Evolutionary conservation across 2,329 filamentous ascomycete species (phyloP).

Genomic region (Emergomyces africanus): DNA sequence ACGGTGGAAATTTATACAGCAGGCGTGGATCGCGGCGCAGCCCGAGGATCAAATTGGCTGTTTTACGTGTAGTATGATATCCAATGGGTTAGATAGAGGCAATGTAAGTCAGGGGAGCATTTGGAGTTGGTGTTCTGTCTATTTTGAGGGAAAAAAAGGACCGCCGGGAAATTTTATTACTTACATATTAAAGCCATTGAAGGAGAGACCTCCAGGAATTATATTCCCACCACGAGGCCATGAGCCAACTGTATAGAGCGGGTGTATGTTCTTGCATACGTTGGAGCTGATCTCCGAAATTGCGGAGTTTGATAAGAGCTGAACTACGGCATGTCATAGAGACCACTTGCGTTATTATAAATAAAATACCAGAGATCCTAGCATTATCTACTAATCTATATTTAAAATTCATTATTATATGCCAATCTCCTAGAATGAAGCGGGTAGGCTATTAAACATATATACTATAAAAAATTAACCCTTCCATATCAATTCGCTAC

Average conservation of each 20-base stretch:
- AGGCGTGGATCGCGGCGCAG: constrained; percentile 71
- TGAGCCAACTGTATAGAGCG: constrained; percentile 4
- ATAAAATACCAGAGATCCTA: too few relatives aligned
- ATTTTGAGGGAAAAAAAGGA: neutral
- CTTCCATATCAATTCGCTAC: constrained; percentile 4
- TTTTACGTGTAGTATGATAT: neutral
- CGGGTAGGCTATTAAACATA: neutral
- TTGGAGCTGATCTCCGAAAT: neutral
- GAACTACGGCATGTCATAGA: constrained; percentile 21
- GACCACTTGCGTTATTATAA: constrained; percentile 20
- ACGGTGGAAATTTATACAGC: constrained; percentile 60
- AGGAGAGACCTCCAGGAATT: constrained; percentile 15
- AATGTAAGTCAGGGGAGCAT: neutral
- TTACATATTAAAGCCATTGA: constrained; percentile 31
- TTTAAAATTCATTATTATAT: neutral
- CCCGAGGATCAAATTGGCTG: constrained; percentile 28
- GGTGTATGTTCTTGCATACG: neutral
- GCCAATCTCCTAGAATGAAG: neutral
- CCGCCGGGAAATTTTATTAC: constrained; percentile 6
- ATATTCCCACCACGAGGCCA: constrained; percentile 13
- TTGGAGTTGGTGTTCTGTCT: neutral
- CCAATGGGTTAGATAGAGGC: neutral
- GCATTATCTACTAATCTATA: neutral
- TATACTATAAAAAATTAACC: constrained; percentile 2
- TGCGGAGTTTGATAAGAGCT: constrained; percentile 1